Evolutionary conservation across 2,329 filamentous ascomycete genomes (phyloP).

Genomic region (Pseudogymnoascus sp.): DNA sequence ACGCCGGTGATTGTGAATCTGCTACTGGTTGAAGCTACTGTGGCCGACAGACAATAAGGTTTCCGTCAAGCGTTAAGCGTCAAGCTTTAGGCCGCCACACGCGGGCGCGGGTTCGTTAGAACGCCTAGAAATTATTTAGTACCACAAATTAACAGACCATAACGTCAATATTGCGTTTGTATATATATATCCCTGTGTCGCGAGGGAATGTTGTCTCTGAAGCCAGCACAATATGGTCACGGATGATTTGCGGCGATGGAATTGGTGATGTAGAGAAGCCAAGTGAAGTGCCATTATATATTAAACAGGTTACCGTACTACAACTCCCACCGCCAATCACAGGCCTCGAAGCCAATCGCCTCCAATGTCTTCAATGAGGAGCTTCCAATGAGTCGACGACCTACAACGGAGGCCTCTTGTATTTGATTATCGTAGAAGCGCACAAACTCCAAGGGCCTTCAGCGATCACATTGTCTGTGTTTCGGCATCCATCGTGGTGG

Average conservation of each 20-base stretch:
- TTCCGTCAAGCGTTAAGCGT: not conserved
- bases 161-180: slow-evolving; percentile 3
- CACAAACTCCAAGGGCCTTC: slow-evolving; percentile 5
- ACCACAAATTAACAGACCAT: not conserved
- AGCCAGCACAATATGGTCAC: not conserved
- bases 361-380: slow-evolving; percentile 7
- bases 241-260: not conserved
- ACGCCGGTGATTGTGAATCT: slow-evolving; percentile 10
- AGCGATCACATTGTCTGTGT: not conserved
- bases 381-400: slow-evolving; percentile 6
- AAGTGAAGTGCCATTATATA: not conserved
- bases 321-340: not conserved
- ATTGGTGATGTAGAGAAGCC: not conserved
- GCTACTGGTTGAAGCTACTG: not conserved
- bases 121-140: not conserved
- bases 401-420: slow-evolving; percentile 2
- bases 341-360: slow-evolving; percentile 5
- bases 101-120: not conserved
- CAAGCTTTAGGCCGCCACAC: not conserved
- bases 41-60: slow-evolving; percentile 3
- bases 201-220: not conserved
- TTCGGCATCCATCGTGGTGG: slow-evolving; percentile 7
- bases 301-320: not conserved
- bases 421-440: not conserved
- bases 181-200: not conserved